phyloP scores from a whole-genome alignment of 2,329 filamentous ascomycete species.

The Stromatinia cepivora region DNA sequence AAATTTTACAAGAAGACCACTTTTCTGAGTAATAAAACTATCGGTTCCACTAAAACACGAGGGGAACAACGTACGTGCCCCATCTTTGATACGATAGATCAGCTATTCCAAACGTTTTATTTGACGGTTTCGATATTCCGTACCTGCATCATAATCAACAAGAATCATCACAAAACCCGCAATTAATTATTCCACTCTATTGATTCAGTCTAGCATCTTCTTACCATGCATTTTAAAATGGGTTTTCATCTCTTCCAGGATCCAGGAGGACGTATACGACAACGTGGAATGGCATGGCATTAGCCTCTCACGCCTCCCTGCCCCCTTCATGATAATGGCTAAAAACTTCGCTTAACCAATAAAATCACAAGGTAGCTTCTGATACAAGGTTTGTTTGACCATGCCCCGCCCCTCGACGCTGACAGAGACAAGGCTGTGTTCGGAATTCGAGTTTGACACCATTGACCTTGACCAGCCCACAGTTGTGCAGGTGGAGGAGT shows the following conservation, averaged over 20 bases:
- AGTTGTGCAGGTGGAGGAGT: background rate
- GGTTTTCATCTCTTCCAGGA: background rate
- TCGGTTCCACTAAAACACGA: constrained; percentile 3
- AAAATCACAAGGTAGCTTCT: background rate
- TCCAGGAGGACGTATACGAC: background rate
- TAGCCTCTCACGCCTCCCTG: constrained; percentile 12
- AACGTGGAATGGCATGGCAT: background rate
- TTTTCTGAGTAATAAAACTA: constrained; percentile 4
- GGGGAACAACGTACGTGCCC: background rate
- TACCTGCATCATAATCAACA: constrained; percentile 17
- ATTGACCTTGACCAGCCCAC: constrained; percentile 11
- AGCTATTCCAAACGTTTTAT: constrained; percentile 4
- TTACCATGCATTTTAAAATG: background rate
- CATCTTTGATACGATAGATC: constrained; percentile 14
- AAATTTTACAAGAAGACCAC: background rate
- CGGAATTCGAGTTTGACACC: constrained; percentile 18
- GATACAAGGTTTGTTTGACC: constrained; percentile 22
- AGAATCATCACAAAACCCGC: background rate
- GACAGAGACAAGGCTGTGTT: constrained; percentile 21
- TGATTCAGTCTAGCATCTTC: background rate
- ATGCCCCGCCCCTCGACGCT: constrained; percentile 15
- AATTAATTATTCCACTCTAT: background rate
- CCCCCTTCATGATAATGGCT: constrained; percentile 9
- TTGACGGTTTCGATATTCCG: background rate
- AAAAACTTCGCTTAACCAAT: constrained; percentile 11